Percentiles rank a stretch among this genome's conserved stretches.
phyloP scores from a whole-genome alignment of 257 asterid species.

The Leptodermis oblonga region DNA sequence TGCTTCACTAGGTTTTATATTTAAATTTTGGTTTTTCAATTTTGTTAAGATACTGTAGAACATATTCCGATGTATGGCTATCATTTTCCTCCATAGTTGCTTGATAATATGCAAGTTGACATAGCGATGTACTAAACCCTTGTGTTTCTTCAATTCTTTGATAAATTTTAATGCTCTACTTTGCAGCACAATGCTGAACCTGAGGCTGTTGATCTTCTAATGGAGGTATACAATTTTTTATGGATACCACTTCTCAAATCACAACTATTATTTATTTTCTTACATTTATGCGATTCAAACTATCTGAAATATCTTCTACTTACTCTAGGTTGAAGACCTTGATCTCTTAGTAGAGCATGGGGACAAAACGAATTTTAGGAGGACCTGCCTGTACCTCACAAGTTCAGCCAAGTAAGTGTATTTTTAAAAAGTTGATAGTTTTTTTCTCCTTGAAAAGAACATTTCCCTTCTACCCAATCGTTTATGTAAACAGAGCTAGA shows the following conservation, averaged over 20 bases:
- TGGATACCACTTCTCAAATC: neutral
- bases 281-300: neutral
- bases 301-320: constrained; percentile 1
- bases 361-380: constrained; percentile 58
- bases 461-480: neutral
- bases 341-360: constrained; percentile 70
- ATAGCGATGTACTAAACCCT: neutral
- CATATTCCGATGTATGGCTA: neutral
- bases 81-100: neutral
- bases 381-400: constrained; percentile 84
- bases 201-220: constrained; percentile 39
- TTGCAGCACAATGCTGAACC: constrained; percentile 91
- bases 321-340: constrained; percentile 82
- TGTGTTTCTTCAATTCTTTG: neutral
- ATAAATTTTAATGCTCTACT: neutral
- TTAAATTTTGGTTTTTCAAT: neutral
- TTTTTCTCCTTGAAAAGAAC: neutral
- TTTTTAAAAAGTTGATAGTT: neutral
- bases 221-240: constrained; percentile 23
- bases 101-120: neutral
- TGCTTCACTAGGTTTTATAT: neutral
- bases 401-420: constrained; percentile 79
- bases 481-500: neutral
- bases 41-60: neutral
- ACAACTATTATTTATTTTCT: neutral